A percentile compares a stretch with the other conserved stretches of the same genome.
phyloP scores from a whole-genome alignment of 2,329 filamentous ascomycete genomes.

The Lithohypha guttulata region DNA sequence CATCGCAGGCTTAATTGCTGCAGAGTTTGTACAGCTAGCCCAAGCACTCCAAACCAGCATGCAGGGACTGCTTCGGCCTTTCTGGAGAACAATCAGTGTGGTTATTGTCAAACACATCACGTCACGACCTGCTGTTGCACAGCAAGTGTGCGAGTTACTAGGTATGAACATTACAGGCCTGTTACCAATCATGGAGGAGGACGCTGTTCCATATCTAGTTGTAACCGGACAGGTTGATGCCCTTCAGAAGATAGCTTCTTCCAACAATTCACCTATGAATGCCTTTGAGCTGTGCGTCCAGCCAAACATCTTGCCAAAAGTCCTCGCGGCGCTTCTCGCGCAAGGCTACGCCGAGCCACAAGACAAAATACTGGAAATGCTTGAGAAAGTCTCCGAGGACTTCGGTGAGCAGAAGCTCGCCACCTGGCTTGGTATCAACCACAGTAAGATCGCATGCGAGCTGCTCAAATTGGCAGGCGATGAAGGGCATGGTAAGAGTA shows the following conservation, averaged over 20 bases:
- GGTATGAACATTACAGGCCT: slow-evolving; percentile 61
- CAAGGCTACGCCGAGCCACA: slow-evolving; percentile 56
- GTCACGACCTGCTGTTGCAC: slow-evolving; percentile 68
- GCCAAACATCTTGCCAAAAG: slow-evolving; percentile 48
- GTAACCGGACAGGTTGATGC: slow-evolving; percentile 66
- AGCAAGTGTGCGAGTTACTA: slow-evolving; percentile 69
- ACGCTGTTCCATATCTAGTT: slow-evolving; percentile 79
- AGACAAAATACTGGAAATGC: slow-evolving; percentile 54
- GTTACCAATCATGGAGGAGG: slow-evolving; percentile 62
- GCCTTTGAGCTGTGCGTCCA: slow-evolving; percentile 53
- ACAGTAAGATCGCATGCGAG: slow-evolving; percentile 65
- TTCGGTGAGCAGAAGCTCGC: slow-evolving; percentile 58
- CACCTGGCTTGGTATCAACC: slow-evolving; percentile 62
- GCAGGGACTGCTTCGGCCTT: slow-evolving; percentile 66
- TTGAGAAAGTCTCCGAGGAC: slow-evolving; percentile 58
- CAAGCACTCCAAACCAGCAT: slow-evolving; percentile 52
- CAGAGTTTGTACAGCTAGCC: slow-evolving; percentile 65
- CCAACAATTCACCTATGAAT: slow-evolving; percentile 41
- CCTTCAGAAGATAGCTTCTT: slow-evolving; percentile 69
- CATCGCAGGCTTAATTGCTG: slow-evolving; percentile 69
- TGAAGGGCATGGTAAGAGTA: slow-evolving; percentile 42
- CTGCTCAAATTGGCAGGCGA: slow-evolving; percentile 71
- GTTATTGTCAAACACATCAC: slow-evolving; percentile 72
- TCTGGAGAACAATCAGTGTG: slow-evolving; percentile 78
- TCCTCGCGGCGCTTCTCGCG: slow-evolving; percentile 47